A percentile compares a stretch with the other conserved stretches of the same genome.
phyloP scores from a whole-genome alignment of 441 rosid species.

The Populus tomentosa region DNA sequence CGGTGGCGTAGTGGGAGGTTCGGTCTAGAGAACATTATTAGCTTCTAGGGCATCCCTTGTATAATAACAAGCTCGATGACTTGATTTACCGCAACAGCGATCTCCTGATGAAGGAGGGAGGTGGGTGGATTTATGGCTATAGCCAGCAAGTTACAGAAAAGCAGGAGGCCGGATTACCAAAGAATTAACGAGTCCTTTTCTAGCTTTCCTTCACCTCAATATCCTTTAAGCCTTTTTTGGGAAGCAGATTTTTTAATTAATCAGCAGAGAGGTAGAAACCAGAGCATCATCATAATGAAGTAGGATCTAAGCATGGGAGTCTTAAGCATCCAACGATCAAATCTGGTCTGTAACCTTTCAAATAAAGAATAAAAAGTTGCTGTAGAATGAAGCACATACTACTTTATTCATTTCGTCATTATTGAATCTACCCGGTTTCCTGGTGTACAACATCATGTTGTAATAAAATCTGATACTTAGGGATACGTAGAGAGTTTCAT shows the following conservation, averaged over 20 bases:
- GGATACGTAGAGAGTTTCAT: background rate
- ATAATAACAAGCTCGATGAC: too few relatives aligned
- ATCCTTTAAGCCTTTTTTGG: too few relatives aligned
- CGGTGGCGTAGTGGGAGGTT: background rate
- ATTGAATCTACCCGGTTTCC: background rate
- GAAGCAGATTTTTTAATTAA: background rate
- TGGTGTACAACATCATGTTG: background rate
- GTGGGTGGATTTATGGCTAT: too few relatives aligned
- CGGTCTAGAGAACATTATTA: too few relatives aligned
- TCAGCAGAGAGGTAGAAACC: background rate
- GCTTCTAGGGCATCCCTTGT: too few relatives aligned
- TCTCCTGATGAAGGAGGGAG: too few relatives aligned
- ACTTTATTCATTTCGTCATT: background rate
- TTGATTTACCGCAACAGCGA: too few relatives aligned
- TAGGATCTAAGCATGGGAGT: background rate
- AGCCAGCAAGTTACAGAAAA: too few relatives aligned
- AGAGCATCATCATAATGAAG: background rate
- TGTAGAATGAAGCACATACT: background rate
- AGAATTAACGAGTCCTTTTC: too few relatives aligned
- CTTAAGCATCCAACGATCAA: background rate
- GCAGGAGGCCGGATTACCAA: too few relatives aligned
- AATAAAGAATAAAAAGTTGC: background rate
- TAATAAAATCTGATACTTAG: background rate
- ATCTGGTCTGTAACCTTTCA: background rate
- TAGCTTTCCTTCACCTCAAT: too few relatives aligned